Evolutionary conservation across 164 flowering plant species (phyloP).

Genomic region (Berberis thunbergii): DNA sequence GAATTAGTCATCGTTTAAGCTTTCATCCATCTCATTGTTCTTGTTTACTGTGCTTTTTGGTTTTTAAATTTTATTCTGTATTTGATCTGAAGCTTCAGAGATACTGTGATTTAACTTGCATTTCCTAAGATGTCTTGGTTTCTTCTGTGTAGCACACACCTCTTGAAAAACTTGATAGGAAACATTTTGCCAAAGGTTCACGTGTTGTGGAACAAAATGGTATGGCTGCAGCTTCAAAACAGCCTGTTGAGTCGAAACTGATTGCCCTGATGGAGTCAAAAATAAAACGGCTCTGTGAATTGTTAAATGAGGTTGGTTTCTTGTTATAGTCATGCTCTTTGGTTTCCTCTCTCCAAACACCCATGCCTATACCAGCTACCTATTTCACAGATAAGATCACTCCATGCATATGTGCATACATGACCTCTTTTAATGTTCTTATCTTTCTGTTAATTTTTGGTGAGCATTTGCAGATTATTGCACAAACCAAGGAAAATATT

Average conservation of each 20-base stretch:
- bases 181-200: slow-evolving; percentile 86
- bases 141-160: slow-evolving; percentile 62
- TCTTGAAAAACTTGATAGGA: slow-evolving; percentile 74
- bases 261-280: slow-evolving; percentile 82
- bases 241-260: slow-evolving; percentile 45
- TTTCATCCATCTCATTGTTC: too few relatives aligned
- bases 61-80: background rate
- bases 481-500: slow-evolving; percentile 77
- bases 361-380: background rate
- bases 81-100: background rate
- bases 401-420: background rate
- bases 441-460: background rate
- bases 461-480: slow-evolving; percentile 47
- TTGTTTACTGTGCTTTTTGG: background rate
- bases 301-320: slow-evolving; percentile 60
- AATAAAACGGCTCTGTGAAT: slow-evolving; percentile 57
- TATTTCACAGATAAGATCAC: background rate
- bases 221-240: slow-evolving; percentile 25
- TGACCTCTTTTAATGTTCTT: too few relatives aligned
- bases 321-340: background rate
- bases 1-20: too few relatives aligned
- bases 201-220: slow-evolving; percentile 44
- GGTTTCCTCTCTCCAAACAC: background rate
- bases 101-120: background rate
- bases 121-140: slow-evolving; percentile 5